Percentiles rank a stretch among this genome's conserved stretches.
Evolutionary conservation across 768 basidiomycete species (phyloP).

Genomic region (Phaffia australis): DNA sequence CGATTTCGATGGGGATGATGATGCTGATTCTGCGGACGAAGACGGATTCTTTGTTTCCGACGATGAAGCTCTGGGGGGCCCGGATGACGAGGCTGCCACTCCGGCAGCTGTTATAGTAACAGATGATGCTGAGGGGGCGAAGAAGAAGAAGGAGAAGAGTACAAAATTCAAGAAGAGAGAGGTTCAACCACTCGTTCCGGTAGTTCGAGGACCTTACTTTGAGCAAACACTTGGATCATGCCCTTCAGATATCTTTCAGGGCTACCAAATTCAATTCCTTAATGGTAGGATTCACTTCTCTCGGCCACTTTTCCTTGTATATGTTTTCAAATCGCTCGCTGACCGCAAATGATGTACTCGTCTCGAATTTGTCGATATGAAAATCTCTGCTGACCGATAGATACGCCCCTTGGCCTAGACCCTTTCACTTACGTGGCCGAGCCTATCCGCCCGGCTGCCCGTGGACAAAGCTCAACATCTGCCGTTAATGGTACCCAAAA

Average conservation of each 20-base stretch:
- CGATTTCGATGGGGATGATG: conserved; percentile 54
- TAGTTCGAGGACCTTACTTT: conserved; percentile 71
- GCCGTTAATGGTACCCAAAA: conserved; percentile 21
- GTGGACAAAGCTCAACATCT: conserved; percentile 35
- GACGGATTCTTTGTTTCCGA: conserved; percentile 45
- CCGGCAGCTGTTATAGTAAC: conserved; percentile 31
- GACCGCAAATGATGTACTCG: neutral
- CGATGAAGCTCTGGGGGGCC: conserved; percentile 36
- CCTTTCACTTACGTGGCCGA: conserved; percentile 64
- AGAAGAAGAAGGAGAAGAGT: conserved; percentile 30
- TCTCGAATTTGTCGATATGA: neutral
- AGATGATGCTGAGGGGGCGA: conserved; percentile 11
- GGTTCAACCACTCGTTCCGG: conserved; percentile 53
- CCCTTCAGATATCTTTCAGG: conserved; percentile 57
- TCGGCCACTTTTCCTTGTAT: neutral
- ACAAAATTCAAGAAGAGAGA: conserved; percentile 53
- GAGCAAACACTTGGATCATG: conserved; percentile 58
- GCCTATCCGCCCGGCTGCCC: conserved; percentile 39
- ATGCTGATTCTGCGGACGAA: conserved; percentile 44
- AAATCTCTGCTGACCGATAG: conserved; percentile 39
- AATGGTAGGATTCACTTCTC: conserved; percentile 53
- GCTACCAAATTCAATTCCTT: conserved; percentile 67
- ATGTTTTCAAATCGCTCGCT: conserved; percentile 5
- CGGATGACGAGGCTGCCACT: conserved; percentile 49
- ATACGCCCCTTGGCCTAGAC: conserved; percentile 60